Evolutionary conservation across 805 yeast genomes (phyloP), one percentile per base, ranked within the genome.

Genomic region (Nakazawaea wyomingensis): DNA sequence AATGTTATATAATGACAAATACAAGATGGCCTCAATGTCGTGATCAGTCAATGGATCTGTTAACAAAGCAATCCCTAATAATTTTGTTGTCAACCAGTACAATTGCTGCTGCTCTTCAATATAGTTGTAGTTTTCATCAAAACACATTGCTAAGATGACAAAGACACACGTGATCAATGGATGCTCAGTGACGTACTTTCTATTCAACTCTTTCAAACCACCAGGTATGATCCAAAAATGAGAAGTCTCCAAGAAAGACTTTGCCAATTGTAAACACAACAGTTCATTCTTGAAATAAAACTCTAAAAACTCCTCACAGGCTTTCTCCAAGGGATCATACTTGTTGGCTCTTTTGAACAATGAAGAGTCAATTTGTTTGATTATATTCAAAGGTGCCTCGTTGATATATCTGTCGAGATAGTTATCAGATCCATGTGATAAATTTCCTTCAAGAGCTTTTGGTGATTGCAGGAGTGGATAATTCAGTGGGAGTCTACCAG

Each of bases 211-310:
- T 29, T 66, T 72, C n/a, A 76, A 65, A 4, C 81, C 82, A 9
- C 81, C 82, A 1, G 82, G 82, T 4, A 76, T 71, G 35, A 78
- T 75, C 80, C 82, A 78, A 52, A 72, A 74, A 51, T 75, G 80
- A 3, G 82, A 76, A 34, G 69, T 71, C 14, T 66, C 69, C 29
- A 77, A 54, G 47, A 77, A 78, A 21, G 71, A 69, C 44, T 66
- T 64, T 0, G 76, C 70, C 24, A 78, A 53, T 34, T 61, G 58
- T 6, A 73, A 56, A 49, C 78, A 74, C 5, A 76, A 54, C 8
- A 51, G 48, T 46, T 66, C 68, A 48, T 76, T 64, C 10, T 65
- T 56, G 26, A 63, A 59, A 49, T 70, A 76, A 56, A 76, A 76
- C 37, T 60, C 54, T 30, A 72, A 44, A 48, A 78, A 76, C 42